Evolutionary conservation across 169 alveolate genomes (phyloP).

Genomic region (Plasmodium coatneyi): DNA sequence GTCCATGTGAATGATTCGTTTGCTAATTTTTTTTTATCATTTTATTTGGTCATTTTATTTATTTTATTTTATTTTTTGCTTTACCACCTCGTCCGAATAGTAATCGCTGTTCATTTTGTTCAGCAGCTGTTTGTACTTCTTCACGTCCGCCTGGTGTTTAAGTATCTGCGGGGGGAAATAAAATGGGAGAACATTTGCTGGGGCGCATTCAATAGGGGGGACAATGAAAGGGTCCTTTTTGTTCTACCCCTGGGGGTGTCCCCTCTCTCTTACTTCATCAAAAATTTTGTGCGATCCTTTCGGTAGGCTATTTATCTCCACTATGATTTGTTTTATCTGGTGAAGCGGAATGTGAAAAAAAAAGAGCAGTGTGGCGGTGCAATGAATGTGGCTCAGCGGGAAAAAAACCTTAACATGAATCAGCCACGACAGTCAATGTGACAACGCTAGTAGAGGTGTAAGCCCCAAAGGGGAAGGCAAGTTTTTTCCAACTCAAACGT

Average conservation of each 20-base stretch:
- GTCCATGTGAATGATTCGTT: not conserved
- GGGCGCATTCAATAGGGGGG: no score
- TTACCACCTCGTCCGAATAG: constrained; percentile 39
- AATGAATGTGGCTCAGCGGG: not conserved
- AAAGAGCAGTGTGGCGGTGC: not conserved
- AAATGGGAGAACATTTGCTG: not conserved
- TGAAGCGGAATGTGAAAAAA: not conserved
- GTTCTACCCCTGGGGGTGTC: not conserved
- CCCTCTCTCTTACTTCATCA: constrained; percentile 33
- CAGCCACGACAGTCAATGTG: not conserved
- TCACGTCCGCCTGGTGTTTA: constrained; percentile 40
- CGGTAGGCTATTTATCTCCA: constrained; percentile 66
- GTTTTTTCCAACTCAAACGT: not conserved
- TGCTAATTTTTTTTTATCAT: not conserved
- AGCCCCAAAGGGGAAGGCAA: not conserved
- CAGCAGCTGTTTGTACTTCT: constrained; percentile 39
- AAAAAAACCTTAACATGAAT: not conserved
- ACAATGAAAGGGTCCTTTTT: not conserved
- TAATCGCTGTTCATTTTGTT: constrained; percentile 62
- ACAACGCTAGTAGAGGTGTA: not conserved
- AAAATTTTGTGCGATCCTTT: constrained; percentile 64
- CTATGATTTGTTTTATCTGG: constrained; percentile 59
- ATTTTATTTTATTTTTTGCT: not conserved
- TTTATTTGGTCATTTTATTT: not conserved
- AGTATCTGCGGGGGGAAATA: constrained; percentile 11